Base-by-base conservation (phyloP, 1,139 yeast genomes). In the Blastobotrys aristatus region DNA sequence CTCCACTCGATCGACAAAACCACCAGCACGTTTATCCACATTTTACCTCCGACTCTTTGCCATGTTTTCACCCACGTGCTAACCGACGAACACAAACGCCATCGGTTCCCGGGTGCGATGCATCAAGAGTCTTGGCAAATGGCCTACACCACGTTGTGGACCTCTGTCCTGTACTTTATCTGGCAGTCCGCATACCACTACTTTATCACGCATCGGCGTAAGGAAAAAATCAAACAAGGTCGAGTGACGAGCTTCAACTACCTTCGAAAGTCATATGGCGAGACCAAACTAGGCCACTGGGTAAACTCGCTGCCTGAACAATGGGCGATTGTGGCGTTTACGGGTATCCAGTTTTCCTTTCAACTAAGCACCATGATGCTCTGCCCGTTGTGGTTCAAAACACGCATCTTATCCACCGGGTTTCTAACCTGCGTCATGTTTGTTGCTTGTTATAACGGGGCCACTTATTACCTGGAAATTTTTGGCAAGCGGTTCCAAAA, bases 171-270 rank as follows among this genome's bases (percentile, higher is more conserved):
- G 57, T 92, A 92, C 62, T 76, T 90, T 49, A 68, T 85, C n/a
- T 92, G 98, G 98, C 98, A 92, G 69, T 76, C 80, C 0, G 66
- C 80, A 5, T 92, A 92, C 66, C 97, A 90, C 64, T 88, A 88
- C 66, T 92, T 92, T 66, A 92, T 92, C 57, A 90, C 97, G 2
- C 78, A 89, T 51, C 77, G 80, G 46, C 75, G 82, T 49, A 81
- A 86, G 47, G 88, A 84, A 42, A 80, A 89, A 70, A 90, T 92
- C 57, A 82, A 82, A 61, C 79, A 84, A 4, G 97, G 98, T 0
- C 76, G 84, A 52, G 86, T 83, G 24, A 92, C 97, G 0, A 86
- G 96, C 10, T 92, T 92, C 65, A 88, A 88, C 50, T 86, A 81
- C 70, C 73, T 92, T 60, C 79, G 94, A 53, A 79, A 80, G 63